Percentiles rank a stretch among this genome's conserved stretches.
Evolutionary conservation across 305 asterid species (phyloP).

Genomic region (Petunia hybrid): DNA sequence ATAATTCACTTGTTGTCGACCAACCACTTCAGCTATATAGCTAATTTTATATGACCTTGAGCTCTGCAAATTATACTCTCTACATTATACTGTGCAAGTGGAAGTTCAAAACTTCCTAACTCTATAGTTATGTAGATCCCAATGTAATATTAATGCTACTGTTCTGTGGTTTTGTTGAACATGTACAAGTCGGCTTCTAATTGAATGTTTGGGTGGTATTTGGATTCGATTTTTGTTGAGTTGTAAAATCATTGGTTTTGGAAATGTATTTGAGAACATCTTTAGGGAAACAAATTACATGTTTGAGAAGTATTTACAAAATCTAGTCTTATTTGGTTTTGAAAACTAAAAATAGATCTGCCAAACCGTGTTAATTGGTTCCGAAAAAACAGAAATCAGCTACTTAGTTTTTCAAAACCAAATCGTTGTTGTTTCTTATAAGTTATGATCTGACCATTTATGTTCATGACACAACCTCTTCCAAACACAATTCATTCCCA

Average conservation of each 20-base stretch:
- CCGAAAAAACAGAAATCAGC: background rate
- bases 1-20: background rate
- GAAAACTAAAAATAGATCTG: background rate
- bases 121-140: background rate
- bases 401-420: background rate
- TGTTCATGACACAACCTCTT: background rate
- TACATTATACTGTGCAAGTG: background rate
- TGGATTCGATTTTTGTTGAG: background rate
- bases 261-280: background rate
- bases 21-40: background rate
- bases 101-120: background rate
- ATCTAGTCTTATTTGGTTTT: slow-evolving; percentile 21
- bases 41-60: background rate
- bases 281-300: background rate
- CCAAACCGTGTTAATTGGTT: background rate
- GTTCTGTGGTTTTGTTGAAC: no score
- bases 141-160: no score
- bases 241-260: background rate
- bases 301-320: background rate
- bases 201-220: background rate
- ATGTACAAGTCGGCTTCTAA: no score
- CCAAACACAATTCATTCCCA: background rate
- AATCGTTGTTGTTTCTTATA: background rate
- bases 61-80: slow-evolving; percentile 9
- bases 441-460: background rate